A percentile compares a stretch with the other conserved stretches of the same genome.
Conservation (phyloP, 169 alveolate genomes). For the Theileria annulata region DNA sequence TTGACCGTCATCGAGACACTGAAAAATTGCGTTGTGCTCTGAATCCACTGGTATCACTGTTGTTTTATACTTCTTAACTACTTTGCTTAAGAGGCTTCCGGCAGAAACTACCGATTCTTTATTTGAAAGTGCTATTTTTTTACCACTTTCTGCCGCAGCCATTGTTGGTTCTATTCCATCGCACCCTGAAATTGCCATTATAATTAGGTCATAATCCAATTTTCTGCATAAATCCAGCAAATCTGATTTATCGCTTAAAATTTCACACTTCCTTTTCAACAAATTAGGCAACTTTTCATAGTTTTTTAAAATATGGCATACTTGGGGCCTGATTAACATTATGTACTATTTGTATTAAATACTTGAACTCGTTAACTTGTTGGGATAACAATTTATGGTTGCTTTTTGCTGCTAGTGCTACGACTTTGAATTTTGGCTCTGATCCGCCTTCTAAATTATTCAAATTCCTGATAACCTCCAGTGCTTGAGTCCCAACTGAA, state of each 20-base stretch:
- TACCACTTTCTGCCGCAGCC: slow-evolving; percentile 78
- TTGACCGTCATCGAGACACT: slow-evolving; percentile 71
- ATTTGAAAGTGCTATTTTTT: slow-evolving; percentile 81
- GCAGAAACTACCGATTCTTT: slow-evolving; percentile 86
- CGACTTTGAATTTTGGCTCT: slow-evolving; percentile 69
- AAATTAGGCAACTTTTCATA: slow-evolving; percentile 43
- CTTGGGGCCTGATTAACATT: slow-evolving; percentile 61
- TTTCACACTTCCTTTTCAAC: slow-evolving; percentile 29
- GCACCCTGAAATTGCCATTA: slow-evolving; percentile 84
- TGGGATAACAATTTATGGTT: slow-evolving; percentile 65
- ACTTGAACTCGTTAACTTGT: slow-evolving; percentile 69
- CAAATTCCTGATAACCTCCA: slow-evolving; percentile 65
- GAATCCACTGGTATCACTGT: slow-evolving; percentile 82
- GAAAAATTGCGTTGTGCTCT: slow-evolving; percentile 85
- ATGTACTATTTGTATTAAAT: background rate
- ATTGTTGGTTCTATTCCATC: slow-evolving; percentile 84
- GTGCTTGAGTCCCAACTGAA: slow-evolving; percentile 80
- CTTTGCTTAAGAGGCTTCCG: slow-evolving; percentile 51
- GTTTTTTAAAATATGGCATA: slow-evolving; percentile 60
- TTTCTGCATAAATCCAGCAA: slow-evolving; percentile 65
- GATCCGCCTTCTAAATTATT: slow-evolving; percentile 30
- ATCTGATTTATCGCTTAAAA: slow-evolving; percentile 68
- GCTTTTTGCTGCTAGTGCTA: slow-evolving; percentile 77
- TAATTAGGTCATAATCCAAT: slow-evolving; percentile 67
- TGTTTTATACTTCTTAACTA: slow-evolving; percentile 36